These are phyloP conservation scores for Russula brevipes DNA, from an alignment of 768 basidiomycete genomes.

Conservation along the genomic window DNA sequence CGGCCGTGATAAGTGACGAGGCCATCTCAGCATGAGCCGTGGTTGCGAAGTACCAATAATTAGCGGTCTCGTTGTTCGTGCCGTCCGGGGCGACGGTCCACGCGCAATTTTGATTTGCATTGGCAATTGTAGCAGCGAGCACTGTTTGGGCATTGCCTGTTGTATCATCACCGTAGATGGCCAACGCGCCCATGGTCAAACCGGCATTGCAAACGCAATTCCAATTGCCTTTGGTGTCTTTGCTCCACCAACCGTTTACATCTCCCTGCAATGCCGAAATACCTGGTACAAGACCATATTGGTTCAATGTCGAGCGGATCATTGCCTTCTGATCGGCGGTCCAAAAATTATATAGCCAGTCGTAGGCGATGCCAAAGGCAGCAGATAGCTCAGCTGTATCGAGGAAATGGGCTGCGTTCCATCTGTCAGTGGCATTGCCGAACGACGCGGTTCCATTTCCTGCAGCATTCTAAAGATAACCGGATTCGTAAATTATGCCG, in stretches of 20 bases:
- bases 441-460: constrained; percentile 62
- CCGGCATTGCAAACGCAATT: constrained; percentile 96
- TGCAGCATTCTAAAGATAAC: constrained; percentile 55
- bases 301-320: constrained; percentile 68
- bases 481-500: constrained; percentile 3
- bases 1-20: constrained; percentile 75
- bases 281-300: constrained; percentile 72
- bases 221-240: constrained; percentile 82
- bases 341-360: constrained; percentile 92
- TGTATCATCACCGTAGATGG: constrained; percentile 79
- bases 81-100: constrained; percentile 53
- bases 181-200: constrained; percentile 81
- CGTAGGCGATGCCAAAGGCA: constrained; percentile 90
- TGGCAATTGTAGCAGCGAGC: constrained; percentile 62
- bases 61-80: constrained; percentile 88
- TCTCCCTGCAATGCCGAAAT: constrained; percentile 44
- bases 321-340: constrained; percentile 59
- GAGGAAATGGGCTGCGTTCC: constrained; percentile 91
- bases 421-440: constrained; percentile 58
- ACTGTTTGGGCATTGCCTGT: constrained; percentile 65
- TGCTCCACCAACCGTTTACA: constrained; percentile 72
- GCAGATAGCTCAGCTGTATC: constrained; percentile 86
- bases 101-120: constrained; percentile 75
- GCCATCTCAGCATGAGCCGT: constrained; percentile 88
- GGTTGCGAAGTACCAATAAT: constrained; percentile 95